phyloP scores from a whole-genome alignment of 768 basidiomycete genomes.

The Phlebiopsis flavidoalba region DNA sequence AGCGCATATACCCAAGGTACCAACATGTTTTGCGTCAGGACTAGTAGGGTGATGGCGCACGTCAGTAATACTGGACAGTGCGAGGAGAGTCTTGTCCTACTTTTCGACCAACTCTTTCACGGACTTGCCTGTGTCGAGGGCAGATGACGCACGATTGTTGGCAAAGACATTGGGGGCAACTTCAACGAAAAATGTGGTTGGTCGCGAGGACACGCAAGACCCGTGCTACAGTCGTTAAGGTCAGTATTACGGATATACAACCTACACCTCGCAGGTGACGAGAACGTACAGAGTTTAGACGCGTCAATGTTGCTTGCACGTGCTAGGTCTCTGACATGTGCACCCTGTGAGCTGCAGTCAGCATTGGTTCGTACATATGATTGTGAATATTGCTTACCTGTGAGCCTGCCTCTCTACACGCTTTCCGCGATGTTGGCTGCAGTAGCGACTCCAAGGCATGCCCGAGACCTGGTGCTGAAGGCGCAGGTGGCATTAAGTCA shows the following conservation, averaged over 20 bases:
- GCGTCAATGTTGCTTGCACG: conserved; percentile 18
- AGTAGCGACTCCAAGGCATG: conserved; percentile 3
- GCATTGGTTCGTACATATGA: neutral
- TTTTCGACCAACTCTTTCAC: neutral
- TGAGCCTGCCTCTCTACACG: conserved; percentile 3
- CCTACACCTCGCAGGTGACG: conserved; percentile 16
- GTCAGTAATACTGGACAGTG: neutral
- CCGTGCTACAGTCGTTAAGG: conserved; percentile 15
- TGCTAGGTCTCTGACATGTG: conserved; percentile 28
- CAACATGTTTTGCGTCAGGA: conserved; percentile 58
- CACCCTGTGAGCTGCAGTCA: conserved; percentile 22
- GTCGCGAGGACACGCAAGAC: conserved; percentile 24
- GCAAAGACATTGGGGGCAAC: conserved; percentile 26
- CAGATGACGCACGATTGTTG: conserved; percentile 21
- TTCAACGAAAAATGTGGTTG: conserved; percentile 26
- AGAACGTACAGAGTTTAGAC: conserved; percentile 27
- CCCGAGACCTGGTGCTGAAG: neutral
- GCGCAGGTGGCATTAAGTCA: neutral
- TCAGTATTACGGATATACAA: neutral
- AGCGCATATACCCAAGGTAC: conserved; percentile 60
- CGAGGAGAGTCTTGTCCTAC: neutral
- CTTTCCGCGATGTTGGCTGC: neutral
- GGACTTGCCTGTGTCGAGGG: conserved; percentile 16
- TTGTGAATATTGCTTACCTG: neutral
- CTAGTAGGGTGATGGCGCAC: conserved; percentile 30